Evolutionary conservation across 2,329 filamentous ascomycete genomes (phyloP).

Genomic region (Emericellopsis atlantica): DNA sequence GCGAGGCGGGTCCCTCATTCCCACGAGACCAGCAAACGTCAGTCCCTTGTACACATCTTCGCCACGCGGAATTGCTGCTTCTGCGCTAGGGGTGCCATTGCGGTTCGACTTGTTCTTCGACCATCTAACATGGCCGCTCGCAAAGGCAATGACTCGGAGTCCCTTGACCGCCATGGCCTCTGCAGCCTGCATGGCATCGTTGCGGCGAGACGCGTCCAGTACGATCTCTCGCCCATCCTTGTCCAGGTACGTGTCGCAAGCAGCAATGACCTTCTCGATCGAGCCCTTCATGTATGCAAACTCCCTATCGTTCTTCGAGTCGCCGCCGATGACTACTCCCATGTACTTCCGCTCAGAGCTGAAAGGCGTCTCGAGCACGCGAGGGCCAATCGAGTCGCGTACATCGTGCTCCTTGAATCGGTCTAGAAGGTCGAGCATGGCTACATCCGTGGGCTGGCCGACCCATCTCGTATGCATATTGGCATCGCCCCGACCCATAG

Average conservation of each 20-base stretch:
- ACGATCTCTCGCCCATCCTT: conserved; percentile 77
- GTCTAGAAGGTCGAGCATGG: conserved; percentile 89
- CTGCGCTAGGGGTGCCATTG: conserved; percentile 33
- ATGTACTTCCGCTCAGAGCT: conserved; percentile 99
- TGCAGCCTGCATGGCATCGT: conserved; percentile 67
- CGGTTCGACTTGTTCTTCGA: conserved; percentile 25
- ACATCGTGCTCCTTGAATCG: conserved; percentile 85
- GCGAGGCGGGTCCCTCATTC: conserved; percentile 93
- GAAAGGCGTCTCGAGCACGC: conserved; percentile 80
- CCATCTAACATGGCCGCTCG: conserved; percentile 59
- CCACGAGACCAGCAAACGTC: conserved; percentile 82
- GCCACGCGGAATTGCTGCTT: conserved; percentile 27
- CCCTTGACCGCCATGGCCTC: conserved; percentile 82
- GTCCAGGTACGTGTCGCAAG: conserved; percentile 84
- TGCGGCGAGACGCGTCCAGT: conserved; percentile 61
- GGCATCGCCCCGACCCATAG: conserved; percentile 47
- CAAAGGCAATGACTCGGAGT: conserved; percentile 83
- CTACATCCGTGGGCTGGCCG: conserved; percentile 92
- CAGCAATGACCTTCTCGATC: conserved; percentile 71
- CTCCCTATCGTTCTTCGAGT: conserved; percentile 51
- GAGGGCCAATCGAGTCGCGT: conserved; percentile 70
- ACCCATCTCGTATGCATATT: conserved; percentile 76
- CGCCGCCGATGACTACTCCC: conserved; percentile 73
- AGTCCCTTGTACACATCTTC: conserved; percentile 75
- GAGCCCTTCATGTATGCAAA: conserved; percentile 94